phyloP scores from a whole-genome alignment of 2,329 filamentous ascomycete genomes.

The Exophiala lecanii-corni region DNA sequence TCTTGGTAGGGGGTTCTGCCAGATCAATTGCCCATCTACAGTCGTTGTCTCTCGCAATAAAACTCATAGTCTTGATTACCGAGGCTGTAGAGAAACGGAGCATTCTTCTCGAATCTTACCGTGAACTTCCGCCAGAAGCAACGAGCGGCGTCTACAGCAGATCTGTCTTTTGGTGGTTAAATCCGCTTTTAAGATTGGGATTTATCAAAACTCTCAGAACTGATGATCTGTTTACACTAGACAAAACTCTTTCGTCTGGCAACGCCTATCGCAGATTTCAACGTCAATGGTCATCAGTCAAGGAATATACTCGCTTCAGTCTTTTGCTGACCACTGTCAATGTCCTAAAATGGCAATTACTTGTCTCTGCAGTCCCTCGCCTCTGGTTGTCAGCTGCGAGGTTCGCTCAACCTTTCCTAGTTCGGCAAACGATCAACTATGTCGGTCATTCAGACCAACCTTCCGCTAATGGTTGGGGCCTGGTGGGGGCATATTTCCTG shows the following conservation, averaged over 20 bases:
- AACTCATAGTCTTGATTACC: conserved; percentile 40
- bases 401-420: conserved; percentile 32
- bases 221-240: conserved; percentile 43
- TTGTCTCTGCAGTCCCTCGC: conserved; percentile 22
- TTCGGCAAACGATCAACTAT: conserved; percentile 35
- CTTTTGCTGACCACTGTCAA: conserved; percentile 10
- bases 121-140: conserved; percentile 45
- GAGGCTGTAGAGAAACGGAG: conserved; percentile 44
- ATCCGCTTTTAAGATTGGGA: conserved; percentile 47
- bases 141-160: conserved; percentile 49
- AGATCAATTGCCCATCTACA: conserved; percentile 40
- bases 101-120: conserved; percentile 38
- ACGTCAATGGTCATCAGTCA: conserved; percentile 39
- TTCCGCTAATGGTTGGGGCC: conserved; percentile 37
- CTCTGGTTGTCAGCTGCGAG: conserved; percentile 25
- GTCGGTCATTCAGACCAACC: conserved; percentile 31
- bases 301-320: conserved; percentile 6
- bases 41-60: conserved; percentile 39
- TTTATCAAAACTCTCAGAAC: conserved; percentile 42
- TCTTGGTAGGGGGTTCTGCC: conserved; percentile 5
- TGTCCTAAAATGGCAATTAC: conserved; percentile 18
- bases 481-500: conserved; percentile 41
- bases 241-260: conserved; percentile 42
- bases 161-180: conserved; percentile 52
- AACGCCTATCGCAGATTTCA: conserved; percentile 37